A percentile compares a stretch with the other conserved stretches of the same genome.
Conservation (phyloP, 208 protist species). For the Acanthamoeba healyi region DNA sequence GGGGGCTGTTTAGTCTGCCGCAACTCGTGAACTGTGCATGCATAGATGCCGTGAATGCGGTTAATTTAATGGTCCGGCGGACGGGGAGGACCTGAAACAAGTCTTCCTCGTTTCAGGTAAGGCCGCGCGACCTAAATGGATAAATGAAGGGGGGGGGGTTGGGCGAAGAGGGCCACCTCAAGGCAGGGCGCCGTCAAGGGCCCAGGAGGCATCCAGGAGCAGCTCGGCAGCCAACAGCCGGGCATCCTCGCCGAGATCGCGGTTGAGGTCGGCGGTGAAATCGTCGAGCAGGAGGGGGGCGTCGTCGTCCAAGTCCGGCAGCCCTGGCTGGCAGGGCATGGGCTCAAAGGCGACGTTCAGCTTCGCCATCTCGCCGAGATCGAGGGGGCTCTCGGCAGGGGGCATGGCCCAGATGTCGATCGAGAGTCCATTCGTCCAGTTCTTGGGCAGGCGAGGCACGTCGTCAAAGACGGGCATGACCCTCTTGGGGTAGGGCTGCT, state of each 20-base stretch:
- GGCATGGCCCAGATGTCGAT: background rate
- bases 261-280: background rate
- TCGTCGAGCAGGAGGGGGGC: too few species aligned
- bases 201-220: background rate
- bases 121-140: too few species aligned
- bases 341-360: background rate
- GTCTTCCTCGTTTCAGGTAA: background rate
- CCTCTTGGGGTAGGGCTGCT: constrained; percentile 42
- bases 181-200: background rate
- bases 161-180: background rate
- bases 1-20: too few species aligned
- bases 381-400: background rate
- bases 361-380: background rate
- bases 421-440: background rate
- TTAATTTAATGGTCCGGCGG: too few species aligned
- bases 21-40: background rate
- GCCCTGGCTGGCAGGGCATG: background rate
- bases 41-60: background rate
- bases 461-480: constrained; percentile 7
- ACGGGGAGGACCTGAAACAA: background rate
- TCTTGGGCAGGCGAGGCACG: constrained; percentile 11
- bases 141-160: background rate
- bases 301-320: too few species aligned
- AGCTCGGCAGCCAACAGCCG: background rate
- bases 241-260: constrained; percentile 21